phyloP scores from a whole-genome alignment of 495 filamentous ascomycete species.

The Glonium stellatum region DNA sequence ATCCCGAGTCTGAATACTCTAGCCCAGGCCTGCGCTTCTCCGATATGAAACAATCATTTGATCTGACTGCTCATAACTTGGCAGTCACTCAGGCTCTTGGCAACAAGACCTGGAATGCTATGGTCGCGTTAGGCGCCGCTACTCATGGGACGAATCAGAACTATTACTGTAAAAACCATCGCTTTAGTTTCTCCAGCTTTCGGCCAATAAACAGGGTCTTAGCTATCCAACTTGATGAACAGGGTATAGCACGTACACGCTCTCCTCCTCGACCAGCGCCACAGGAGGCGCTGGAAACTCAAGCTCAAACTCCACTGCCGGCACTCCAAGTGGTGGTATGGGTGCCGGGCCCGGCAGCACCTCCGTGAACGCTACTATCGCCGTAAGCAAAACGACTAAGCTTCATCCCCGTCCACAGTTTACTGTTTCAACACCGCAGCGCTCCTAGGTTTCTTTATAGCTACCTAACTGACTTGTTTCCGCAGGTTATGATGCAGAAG shows the following conservation, averaged over 20 bases:
- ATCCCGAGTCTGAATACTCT: conserved; percentile 34
- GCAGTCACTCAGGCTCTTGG: conserved; percentile 33
- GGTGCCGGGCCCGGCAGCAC: conserved; percentile 4
- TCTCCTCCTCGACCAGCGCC: conserved; percentile 13
- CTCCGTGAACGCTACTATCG: conserved; percentile 16
- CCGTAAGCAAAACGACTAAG: background rate
- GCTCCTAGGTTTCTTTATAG: no score
- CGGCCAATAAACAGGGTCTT: no score
- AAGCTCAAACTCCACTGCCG: conserved; percentile 5
- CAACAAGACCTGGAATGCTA: conserved; percentile 36
- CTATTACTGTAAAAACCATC: conserved; percentile 27
- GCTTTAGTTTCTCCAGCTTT: no score
- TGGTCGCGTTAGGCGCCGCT: conserved; percentile 29
- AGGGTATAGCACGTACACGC: conserved; percentile 34
- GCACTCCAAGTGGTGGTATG: background rate
- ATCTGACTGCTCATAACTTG: conserved; percentile 34
- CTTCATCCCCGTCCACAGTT: no score
- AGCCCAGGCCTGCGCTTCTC: conserved; percentile 33
- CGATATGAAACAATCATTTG: conserved; percentile 37
- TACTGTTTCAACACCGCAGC: no score
- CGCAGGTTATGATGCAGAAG: conserved; percentile 25
- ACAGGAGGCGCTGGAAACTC: no score
- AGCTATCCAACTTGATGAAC: no score
- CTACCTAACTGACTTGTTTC: no score
- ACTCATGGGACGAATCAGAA: conserved; percentile 37